Base-by-base conservation (phyloP, 768 basidiomycete species). In the Phanerodontia chrysosporium region DNA sequence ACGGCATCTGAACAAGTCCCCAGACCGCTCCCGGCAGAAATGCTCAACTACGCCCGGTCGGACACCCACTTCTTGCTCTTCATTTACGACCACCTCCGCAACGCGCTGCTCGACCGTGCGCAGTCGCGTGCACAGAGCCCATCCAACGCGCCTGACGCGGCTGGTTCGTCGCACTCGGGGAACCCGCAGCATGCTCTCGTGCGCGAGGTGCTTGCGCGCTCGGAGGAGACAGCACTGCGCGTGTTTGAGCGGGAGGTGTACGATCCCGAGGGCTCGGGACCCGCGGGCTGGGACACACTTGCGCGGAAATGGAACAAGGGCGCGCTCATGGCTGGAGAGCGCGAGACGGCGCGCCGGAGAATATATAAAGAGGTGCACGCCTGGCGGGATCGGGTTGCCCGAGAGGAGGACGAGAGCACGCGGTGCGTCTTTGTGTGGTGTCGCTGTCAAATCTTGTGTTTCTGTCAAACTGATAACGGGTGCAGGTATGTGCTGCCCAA, bases 1-100 rank as follows among this genome's bases (percentile, higher is more conserved):
- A 27, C 24, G n/a, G n/a, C 13, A 1, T 24, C 42, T 24, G 28
- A 4, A 57, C 12, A 28, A 22, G n/a, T 6, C 28, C 35, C 30
- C 51, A 84, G 86, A 57, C 96, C 96, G 0, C 75, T 98, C 3
- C 89, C 94, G 0, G 72, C 82, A 52, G 95, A 92, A 64, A 97
- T 99, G 95, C 74, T 93, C 21, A 75, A 82, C 55, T 99, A 98
- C 69, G 97, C 97, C 1, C 88, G 94, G 28, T 92, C 93, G 1
- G 97, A 99, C 71, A 99, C 96, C 0, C 97, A 98, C 72, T 98
- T 90, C 75, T 82, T 99, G 1, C 77, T 99, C 28, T 92, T 84
- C 73, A 86, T 98, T 66, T 98, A 95, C 72, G 95, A 98, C 73
- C 83, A 86, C 64, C 83, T 98, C 5, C 89, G 94, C 13, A 89